phyloP scores from a whole-genome alignment of 495 filamentous ascomycete genomes.

The Elaphomyces granulatus region DNA sequence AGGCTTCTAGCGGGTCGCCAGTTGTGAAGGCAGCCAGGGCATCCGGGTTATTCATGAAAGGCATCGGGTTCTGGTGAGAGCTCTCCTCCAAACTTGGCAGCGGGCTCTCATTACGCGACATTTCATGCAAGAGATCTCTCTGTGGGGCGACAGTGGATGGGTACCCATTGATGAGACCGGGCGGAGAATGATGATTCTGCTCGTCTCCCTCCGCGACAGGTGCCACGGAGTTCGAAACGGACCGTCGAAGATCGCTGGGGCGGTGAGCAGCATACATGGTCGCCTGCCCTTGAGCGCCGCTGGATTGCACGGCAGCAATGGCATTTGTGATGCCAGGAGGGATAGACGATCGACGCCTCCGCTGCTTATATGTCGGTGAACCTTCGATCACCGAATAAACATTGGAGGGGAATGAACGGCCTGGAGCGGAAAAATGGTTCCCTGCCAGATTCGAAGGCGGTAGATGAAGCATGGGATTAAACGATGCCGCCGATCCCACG shows the following conservation, averaged over 20 bases:
- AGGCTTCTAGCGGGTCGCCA: slow-evolving; percentile 43
- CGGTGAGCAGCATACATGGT: slow-evolving; percentile 46
- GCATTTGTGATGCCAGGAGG: slow-evolving; percentile 56
- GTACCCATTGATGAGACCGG: slow-evolving; percentile 45
- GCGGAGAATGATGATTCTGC: slow-evolving; percentile 51
- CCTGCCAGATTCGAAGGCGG: slow-evolving; percentile 74
- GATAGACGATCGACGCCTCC: slow-evolving; percentile 81
- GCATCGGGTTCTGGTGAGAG: slow-evolving; percentile 53
- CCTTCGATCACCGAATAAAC: slow-evolving; percentile 95
- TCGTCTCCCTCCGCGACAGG: slow-evolving; percentile 70
- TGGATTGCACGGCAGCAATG: slow-evolving; percentile 38
- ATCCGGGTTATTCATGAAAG: slow-evolving; percentile 45
- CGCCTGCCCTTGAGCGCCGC: slow-evolving; percentile 19
- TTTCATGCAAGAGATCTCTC: slow-evolving; percentile 61
- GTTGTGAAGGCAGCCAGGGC: slow-evolving; percentile 52
- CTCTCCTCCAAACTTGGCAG: slow-evolving; percentile 66
- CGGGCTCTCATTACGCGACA: slow-evolving; percentile 82
- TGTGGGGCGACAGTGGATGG: slow-evolving; percentile 54
- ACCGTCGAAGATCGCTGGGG: slow-evolving; percentile 79
- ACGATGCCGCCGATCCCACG: slow-evolving; percentile 37
- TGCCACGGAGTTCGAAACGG: slow-evolving; percentile 77
- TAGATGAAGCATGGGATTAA: slow-evolving; percentile 80
- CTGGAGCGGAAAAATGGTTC: slow-evolving; percentile 51
- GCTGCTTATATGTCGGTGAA: slow-evolving; percentile 96
- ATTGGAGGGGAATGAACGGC: slow-evolving; percentile 62